Base-by-base conservation (phyloP, 345 rosid genomes). In the Hibiscus tridactylites region DNA sequence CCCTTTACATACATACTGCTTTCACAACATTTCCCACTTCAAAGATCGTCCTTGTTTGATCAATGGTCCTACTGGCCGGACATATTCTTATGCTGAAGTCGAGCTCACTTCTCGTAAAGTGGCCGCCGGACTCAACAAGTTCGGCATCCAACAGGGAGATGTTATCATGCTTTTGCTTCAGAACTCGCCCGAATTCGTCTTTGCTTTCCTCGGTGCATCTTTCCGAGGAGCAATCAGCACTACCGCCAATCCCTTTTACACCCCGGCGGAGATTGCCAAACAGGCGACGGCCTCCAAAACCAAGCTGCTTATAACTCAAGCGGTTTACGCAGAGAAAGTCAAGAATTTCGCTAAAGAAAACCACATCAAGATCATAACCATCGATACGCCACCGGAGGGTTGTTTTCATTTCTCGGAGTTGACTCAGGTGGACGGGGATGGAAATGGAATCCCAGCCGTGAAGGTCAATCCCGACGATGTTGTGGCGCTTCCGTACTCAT, bases 401-500 rank as follows among this genome's bases (percentile, higher is more conserved):
- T 87, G 84, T 73, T 64, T 80, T 58, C 85, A 86, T 49, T 86
- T 86, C 82, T 76, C 82, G 0, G 92, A 83, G 44, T 33, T 87
- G 60, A 71, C 77, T 26, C 17, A 54, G 4, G 78, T 75, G 1
- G 83, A 87, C 31, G 85, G 84, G 53, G 74, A 60, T 0, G 83
- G 78, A 0, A n/a, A n/a, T n/a, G n/a, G n/a, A n/a, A n/a, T n/a
- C n/a, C n/a, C n/a, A n/a, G 65, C 53, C 0, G 86, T 79, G 6
- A 63, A 83, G 13, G 82, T 90, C 71, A 74, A 77, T 28, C 67
- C 88, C 0, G 84, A 88, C 24, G 89, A 90, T 24, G 88, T 87
- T 2, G 84, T 86, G 76, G 92, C 88, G 5, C 86, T 90, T 3
- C 96, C 96, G 0, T 90, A 88, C 54, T 90, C 96, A 1, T 90